A percentile compares a stretch with the other conserved stretches of the same genome.
These are phyloP conservation scores for Solanum chiquidenum DNA, from an alignment of 257 asterid genomes.

Conservation along the genomic window DNA sequence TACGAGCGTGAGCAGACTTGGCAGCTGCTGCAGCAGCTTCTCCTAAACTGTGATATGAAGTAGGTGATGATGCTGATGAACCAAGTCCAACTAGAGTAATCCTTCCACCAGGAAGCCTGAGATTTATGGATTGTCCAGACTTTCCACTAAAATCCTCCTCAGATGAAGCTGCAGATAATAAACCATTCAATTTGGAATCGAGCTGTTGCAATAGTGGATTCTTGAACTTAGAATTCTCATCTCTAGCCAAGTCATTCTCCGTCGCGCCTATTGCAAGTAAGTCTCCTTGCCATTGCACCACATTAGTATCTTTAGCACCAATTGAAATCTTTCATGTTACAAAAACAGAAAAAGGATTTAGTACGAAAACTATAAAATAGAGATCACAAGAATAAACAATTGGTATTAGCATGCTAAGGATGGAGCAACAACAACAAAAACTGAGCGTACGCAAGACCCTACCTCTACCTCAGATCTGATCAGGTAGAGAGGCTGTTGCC, in stretches of 20 bases:
- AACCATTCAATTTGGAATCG: conserved; percentile 62
- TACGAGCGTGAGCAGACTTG: conserved; percentile 57
- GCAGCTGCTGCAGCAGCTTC: conserved; percentile 89
- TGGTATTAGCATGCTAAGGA: too few relatives aligned
- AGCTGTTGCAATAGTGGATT: conserved; percentile 57
- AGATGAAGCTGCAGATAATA: conserved; percentile 64
- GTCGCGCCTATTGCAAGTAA: conserved; percentile 82
- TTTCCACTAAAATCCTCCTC: conserved; percentile 95
- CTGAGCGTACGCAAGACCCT: too few relatives aligned
- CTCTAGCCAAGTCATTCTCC: conserved; percentile 70
- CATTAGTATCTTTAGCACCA: conserved; percentile 69
- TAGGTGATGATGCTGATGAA: conserved; percentile 24
- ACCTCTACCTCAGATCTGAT: too few relatives aligned
- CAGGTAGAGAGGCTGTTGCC: too few relatives aligned
- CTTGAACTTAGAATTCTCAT: conserved; percentile 59
- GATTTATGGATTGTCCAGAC: conserved; percentile 71
- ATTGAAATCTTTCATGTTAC: conserved; percentile 48
- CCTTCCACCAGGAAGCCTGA: conserved; percentile 69
- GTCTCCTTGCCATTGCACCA: conserved; percentile 95
- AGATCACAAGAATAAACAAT: not conserved
- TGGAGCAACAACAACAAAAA: too few relatives aligned
- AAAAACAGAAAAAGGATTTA: not conserved
- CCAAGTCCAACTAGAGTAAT: conserved; percentile 84
- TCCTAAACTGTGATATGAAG: conserved; percentile 68
- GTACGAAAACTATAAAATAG: not conserved